phyloP scores from a whole-genome alignment of 2,329 filamentous ascomycete species.

The Tolypocladium ovalisporum region DNA sequence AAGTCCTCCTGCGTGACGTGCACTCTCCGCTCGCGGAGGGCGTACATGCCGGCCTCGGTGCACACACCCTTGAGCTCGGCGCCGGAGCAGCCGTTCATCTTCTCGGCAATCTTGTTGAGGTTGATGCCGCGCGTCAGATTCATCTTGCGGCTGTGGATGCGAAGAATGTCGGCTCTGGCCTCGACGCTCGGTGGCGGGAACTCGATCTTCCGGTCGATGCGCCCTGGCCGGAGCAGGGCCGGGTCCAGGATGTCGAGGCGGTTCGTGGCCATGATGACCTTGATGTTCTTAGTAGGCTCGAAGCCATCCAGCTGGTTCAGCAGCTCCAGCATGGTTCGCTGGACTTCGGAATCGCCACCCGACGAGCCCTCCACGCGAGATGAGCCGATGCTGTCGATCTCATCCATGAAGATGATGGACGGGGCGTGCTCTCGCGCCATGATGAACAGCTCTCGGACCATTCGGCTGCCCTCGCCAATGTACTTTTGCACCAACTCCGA shows the following conservation, averaged over 20 bases:
- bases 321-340: conserved; percentile 96
- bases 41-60: conserved; percentile 98
- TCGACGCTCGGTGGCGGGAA: conserved; percentile 96
- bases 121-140: conserved; percentile 97
- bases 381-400: conserved; percentile 97
- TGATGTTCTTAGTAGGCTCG: conserved; percentile 99
- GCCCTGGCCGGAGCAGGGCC: conserved; percentile 84
- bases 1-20: conserved; percentile 99
- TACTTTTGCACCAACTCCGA: conserved; percentile 98
- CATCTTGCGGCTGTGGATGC: conserved; percentile 97
- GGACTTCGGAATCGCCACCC: conserved; percentile 93
- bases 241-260: conserved; percentile 95
- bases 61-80: conserved; percentile 98
- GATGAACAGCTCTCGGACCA: conserved; percentile 98
- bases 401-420: conserved; percentile 99
- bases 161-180: conserved; percentile 91
- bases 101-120: conserved; percentile 95
- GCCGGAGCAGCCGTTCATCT: conserved; percentile 98
- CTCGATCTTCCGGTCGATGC: conserved; percentile 98
- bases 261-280: conserved; percentile 99
- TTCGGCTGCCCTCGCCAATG: conserved; percentile 93
- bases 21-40: conserved; percentile 84
- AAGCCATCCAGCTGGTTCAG: conserved; percentile 98
- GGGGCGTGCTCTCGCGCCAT: conserved; percentile 98
- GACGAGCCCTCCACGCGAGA: conserved; percentile 93